Evolutionary conservation across 305 asterid genomes (phyloP), one percentile per base, ranked within the genome.

Genomic region (Fraxinus platypoda): DNA sequence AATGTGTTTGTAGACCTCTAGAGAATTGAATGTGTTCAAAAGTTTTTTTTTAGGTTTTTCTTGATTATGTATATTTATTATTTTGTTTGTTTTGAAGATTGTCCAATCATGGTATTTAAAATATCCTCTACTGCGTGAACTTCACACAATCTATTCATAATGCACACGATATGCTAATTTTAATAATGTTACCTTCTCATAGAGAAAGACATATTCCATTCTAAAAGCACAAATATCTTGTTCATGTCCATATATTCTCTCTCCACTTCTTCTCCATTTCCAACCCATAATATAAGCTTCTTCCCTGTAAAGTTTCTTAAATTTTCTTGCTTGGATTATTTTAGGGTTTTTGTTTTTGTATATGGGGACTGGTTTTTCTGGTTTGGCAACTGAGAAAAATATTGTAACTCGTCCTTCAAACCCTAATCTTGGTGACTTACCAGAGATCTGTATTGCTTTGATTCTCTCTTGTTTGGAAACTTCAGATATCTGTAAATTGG

Each of bases 371-470:
- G 83, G 79, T 8, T 78, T 83, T 83, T 89, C 94, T 8, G 78
- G 82, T 34, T 62, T 57, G 74, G 64, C 1, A 19, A 71, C 9
- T 31, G 38, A 70, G 9, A 79, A 75, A 8, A 52, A 71, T 28
- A 43, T 23, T 8, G 57, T 30, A 26, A 6, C 8, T 12, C 19
- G 9, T 74, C 35, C 59, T 21, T 57, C 74, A 59, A 23, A 57
- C 31, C 78, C 76, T 1, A 80, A 86, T 3, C 83, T 91, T 2
- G 89, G 79, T 30, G 93, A 90, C 78, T 83, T 91, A 49, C 92
- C 94, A 15, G 94, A 91, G 76, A 85, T 82, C 79, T 91, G 93
- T 38, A 80, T 91, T 59, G 94, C 93, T 54, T 80, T 80, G 81
- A 62, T 91, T 34, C 90, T 90, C 43, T 66, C 87, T 2, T 64